Evolutionary conservation across 441 rosid genomes (phyloP), one percentile per base, ranked within the genome.

Genomic region (Euphorbia celastroides): DNA sequence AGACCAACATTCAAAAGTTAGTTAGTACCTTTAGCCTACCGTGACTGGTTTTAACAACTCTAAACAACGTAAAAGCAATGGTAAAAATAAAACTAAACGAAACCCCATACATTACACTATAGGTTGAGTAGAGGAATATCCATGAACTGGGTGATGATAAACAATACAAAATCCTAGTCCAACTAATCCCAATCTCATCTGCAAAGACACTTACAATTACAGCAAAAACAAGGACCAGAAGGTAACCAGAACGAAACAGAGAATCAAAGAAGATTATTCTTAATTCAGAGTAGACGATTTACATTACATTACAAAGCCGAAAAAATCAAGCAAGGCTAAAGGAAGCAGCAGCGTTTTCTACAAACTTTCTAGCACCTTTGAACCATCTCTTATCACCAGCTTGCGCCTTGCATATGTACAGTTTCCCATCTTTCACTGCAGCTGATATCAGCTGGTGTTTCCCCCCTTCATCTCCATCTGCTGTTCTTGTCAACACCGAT

Each of bases 371-470:
- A 32, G 97, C 88, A 69, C 97, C 99, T 80, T 94, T 91, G 78
- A 94, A 94, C 99, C 99, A 94, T 81, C 99, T 89, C 90, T 94
- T 94, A 83, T 94, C 99, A 38, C 99, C 97, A 17, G 97, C 97
- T 78, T 91, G 99, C 25, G 97, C 99, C 84, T 94, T 94, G 91
- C 96, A 87, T 72, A 94, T 82, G 79, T 80, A 89, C 22, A 94
- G 96, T 83, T 94, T 94, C 0, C 97, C 99, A 63, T 78, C 82
- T 9, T 81, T 87, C 20, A 91, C 90, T 1, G 94, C 72, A 13
- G 97, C 99, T 20, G 81, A 77, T 42, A 94, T 86, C 59, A 91
- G 69, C 59, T 85, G 97, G 78, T 91, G 99, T 83, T 88, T 94
- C 5, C 97, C 97, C 5, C 97, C 97, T 81, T 94, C 97, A 2